phyloP scores from a whole-genome alignment of 2,329 filamentous ascomycete species.

The Cadophora gregata region DNA sequence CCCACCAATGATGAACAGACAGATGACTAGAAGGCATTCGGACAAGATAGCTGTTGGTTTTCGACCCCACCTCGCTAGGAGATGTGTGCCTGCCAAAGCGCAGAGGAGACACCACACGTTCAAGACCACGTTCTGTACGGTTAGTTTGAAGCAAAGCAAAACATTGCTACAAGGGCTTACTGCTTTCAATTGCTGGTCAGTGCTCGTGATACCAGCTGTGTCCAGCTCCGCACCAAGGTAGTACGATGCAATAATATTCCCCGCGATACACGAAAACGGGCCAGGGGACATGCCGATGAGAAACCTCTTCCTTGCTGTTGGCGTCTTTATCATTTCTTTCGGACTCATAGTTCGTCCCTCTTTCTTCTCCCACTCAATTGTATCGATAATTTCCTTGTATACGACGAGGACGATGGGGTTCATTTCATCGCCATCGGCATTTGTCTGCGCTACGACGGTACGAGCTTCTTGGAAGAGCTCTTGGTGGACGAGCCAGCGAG shows the following conservation, averaged over 20 bases:
- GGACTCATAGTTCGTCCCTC: not conserved
- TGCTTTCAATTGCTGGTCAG: not conserved
- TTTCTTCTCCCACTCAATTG: not conserved
- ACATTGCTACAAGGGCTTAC: not conserved
- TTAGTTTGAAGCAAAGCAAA: not conserved
- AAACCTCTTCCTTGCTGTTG: not conserved
- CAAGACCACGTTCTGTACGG: not conserved
- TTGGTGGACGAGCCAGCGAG: slow-evolving; percentile 42
- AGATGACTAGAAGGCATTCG: not conserved
- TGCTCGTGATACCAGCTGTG: not conserved
- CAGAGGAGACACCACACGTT: not conserved
- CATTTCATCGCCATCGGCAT: not conserved
- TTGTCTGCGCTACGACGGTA: not conserved
- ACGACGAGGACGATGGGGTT: not conserved
- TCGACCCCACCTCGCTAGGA: not conserved
- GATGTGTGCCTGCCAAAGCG: not conserved
- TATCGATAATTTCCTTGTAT: not conserved
- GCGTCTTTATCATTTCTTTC: not conserved
- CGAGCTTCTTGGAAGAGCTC: slow-evolving; percentile 40
- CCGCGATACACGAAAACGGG: not conserved
- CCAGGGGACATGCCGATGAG: not conserved
- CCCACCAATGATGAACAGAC: not conserved
- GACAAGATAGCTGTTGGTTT: not conserved
- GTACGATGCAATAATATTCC: not conserved
- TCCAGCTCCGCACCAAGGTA: not conserved